Conservation (phyloP, 805 yeast species). For the Starmerella cellae region DNA sequence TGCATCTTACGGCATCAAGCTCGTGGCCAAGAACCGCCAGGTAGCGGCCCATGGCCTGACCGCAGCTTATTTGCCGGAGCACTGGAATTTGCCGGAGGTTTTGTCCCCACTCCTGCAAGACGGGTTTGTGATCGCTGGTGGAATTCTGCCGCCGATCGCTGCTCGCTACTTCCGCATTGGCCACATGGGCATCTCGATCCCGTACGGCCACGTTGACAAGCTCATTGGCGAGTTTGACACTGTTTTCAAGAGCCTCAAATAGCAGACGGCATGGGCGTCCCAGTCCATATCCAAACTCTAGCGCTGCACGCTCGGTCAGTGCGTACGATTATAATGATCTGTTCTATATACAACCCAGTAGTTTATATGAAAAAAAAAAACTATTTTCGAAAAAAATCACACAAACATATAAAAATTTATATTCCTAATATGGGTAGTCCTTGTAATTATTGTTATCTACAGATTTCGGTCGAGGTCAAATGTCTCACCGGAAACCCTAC, state of each 20-base stretch:
- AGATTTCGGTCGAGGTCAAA: too few relatives aligned
- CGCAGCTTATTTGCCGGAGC: slow-evolving; percentile 71
- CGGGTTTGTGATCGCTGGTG: slow-evolving; percentile 76
- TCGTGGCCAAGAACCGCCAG: slow-evolving; percentile 45
- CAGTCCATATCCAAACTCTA: too few relatives aligned
- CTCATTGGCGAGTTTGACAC: slow-evolving; percentile 26
- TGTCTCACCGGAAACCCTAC: too few relatives aligned
- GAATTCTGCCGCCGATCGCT: slow-evolving; percentile 68
- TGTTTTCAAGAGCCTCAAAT: slow-evolving; percentile 1
- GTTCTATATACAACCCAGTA: too few relatives aligned
- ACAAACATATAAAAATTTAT: too few relatives aligned
- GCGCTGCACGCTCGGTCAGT: too few relatives aligned
- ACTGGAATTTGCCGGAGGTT: slow-evolving; percentile 54
- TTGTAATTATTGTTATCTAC: too few relatives aligned
- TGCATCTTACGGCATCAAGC: slow-evolving; percentile 47
- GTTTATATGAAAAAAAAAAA: too few relatives aligned
- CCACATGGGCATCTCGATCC: slow-evolving; percentile 82
- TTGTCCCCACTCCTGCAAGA: slow-evolving; percentile 42
- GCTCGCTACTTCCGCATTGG: slow-evolving; percentile 85
- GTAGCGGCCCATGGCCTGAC: slow-evolving; percentile 81
- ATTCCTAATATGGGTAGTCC: too few relatives aligned
- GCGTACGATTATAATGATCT: too few relatives aligned
- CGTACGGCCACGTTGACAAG: slow-evolving; percentile 43
- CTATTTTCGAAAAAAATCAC: too few relatives aligned
- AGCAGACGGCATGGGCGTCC: background rate